These are phyloP conservation scores for Chlamydomonas urium DNA, from an alignment of 139 green algal genomes.

Conservation along the genomic window DNA sequence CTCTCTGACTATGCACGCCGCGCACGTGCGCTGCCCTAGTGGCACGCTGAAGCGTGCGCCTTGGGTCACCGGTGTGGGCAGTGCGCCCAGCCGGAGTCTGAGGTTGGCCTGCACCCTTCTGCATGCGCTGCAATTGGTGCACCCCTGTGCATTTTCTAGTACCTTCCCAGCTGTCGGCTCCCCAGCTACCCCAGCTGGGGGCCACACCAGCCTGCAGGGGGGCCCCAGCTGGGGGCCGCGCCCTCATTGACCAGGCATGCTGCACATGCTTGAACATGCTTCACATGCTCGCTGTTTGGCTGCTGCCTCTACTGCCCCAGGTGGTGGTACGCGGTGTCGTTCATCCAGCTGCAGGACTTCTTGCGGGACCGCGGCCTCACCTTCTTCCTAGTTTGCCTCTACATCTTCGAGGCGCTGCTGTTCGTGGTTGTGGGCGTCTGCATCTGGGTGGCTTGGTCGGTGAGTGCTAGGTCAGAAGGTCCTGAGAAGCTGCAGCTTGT, in stretches of 20 bases:
- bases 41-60: too few relatives aligned
- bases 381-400: conserved; percentile 23
- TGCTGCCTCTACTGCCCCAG: conserved; percentile 1
- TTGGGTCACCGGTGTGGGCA: too few relatives aligned
- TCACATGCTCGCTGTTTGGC: conserved; percentile 1
- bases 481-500: too few relatives aligned
- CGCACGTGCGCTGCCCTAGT: too few relatives aligned
- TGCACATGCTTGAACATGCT: neutral
- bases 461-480: neutral
- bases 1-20: too few relatives aligned
- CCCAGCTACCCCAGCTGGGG: neutral
- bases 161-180: neutral
- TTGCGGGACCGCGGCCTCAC: conserved; percentile 11
- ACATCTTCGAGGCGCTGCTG: conserved; percentile 14
- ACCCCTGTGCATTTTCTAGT: too few relatives aligned
- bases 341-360: conserved; percentile 13
- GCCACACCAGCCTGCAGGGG: too few relatives aligned
- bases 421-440: conserved; percentile 17
- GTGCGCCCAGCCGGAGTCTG: too few relatives aligned
- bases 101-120: too few relatives aligned
- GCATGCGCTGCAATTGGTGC: too few relatives aligned
- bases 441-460: conserved; percentile 32
- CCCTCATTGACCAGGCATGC: neutral
- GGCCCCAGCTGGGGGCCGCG: neutral
- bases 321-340: neutral